Base-by-base conservation (phyloP, 140 eudicot genomes). In the Flaveria floridana region DNA sequence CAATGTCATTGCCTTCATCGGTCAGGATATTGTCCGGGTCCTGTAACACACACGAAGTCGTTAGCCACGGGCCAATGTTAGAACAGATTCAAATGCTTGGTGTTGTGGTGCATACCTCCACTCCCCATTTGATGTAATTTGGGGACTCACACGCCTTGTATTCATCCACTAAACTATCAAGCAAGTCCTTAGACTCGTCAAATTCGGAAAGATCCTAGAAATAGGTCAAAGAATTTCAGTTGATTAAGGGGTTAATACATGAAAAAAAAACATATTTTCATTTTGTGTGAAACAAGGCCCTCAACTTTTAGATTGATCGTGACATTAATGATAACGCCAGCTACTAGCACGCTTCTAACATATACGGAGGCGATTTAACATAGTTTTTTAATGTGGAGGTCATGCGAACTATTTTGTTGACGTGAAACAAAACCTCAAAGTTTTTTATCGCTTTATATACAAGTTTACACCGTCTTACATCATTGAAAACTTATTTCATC, bases 41-140 rank as follows among this genome's bases (percentile, higher is more conserved):
- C 98, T 89, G 85, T 51, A 81, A 41, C 76, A 58, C 57, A 34
- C 4, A 55, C 9, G 34, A 42, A 70, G 42, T 55, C 28, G 25
- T 56, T 78, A 58, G 62, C 52, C 41, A 63, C 55, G 8, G 18
- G 44, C 15, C 61, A 44, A 46, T 21, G 16, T 52, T 53, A 44
- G 20, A 59, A 46, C 12, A 1, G 42, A 16, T 46, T 59, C 70
- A 48, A 7, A 78, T 70, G 58, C 26, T 30, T n/a, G 39, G 14
- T 65, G 65, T 16, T 18, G 2, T 63, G 69, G 69, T 63, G 55
- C 58, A 13, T 76, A 89, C 96, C 96, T 89, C 96, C 82, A 87
- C 75, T 79, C 96, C 94, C 96, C 96, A 89, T 87, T 89, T 89
- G 78, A 87, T 85, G 85, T 89, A 89, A 78, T 87, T 91, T 21